These are phyloP conservation scores for Penicillium taxi DNA, from an alignment of 495 filamentous ascomycete species.

Conservation along the genomic window DNA sequence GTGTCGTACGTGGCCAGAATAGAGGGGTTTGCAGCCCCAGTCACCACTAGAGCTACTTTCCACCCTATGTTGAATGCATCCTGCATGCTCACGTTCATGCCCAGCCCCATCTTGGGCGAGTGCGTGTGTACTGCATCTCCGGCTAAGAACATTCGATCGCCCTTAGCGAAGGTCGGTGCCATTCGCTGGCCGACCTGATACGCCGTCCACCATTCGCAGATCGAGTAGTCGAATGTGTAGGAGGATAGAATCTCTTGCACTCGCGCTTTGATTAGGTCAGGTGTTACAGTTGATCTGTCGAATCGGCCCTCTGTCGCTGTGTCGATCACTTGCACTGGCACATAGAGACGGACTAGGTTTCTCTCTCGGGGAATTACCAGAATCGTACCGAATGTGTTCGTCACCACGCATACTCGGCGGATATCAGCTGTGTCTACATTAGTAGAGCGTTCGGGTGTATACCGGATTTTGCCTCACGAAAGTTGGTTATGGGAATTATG, in stretches of 20 bases:
- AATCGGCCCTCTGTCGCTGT: slow-evolving; percentile 12
- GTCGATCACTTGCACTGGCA: slow-evolving; percentile 46
- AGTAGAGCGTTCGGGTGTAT: neutral
- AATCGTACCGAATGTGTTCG: slow-evolving; percentile 52
- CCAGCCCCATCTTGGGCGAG: slow-evolving; percentile 75
- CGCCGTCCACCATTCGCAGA: slow-evolving; percentile 53
- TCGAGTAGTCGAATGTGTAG: slow-evolving; percentile 52
- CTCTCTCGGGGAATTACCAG: slow-evolving; percentile 64
- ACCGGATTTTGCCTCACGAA: slow-evolving; percentile 32
- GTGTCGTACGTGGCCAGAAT: slow-evolving; percentile 64
- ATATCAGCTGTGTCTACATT: slow-evolving; percentile 44
- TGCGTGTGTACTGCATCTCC: slow-evolving; percentile 83
- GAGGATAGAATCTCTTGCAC: slow-evolving; percentile 54
- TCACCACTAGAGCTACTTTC: slow-evolving; percentile 65
- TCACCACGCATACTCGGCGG: slow-evolving; percentile 51
- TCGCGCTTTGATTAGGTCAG: slow-evolving; percentile 48
- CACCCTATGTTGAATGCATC: slow-evolving; percentile 74
- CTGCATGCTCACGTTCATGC: slow-evolving; percentile 79
- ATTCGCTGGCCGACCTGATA: slow-evolving; percentile 66
- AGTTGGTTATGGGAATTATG: slow-evolving; percentile 57
- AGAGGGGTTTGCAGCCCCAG: slow-evolving; percentile 44
- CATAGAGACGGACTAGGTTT: slow-evolving; percentile 60
- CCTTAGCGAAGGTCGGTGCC: slow-evolving; percentile 55
- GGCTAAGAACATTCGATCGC: slow-evolving; percentile 64
- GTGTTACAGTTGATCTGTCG: slow-evolving; percentile 51